Evolutionary conservation across 2,329 filamentous ascomycete species (phyloP).

Genomic region (Diaporthe vexans): DNA sequence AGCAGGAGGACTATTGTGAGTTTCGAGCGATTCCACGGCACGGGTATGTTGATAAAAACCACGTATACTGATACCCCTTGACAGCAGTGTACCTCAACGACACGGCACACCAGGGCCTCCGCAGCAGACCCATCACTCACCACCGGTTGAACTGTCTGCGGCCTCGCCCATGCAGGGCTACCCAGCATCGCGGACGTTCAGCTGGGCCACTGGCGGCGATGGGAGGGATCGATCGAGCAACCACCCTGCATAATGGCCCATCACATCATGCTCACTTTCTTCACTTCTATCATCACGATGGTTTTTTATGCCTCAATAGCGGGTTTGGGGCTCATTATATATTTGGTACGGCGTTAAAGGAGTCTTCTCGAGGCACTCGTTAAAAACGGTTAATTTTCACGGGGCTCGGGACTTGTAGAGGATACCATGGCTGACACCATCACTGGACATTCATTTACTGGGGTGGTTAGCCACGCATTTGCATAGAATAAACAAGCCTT

Average conservation of each 20-base stretch:
- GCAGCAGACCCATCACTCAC: conserved; percentile 17
- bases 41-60: background rate
- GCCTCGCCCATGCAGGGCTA: conserved; percentile 54
- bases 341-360: conserved; percentile 19
- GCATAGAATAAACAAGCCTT: conserved; percentile 1
- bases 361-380: background rate
- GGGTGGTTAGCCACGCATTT: background rate
- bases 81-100: conserved; percentile 40
- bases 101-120: conserved; percentile 29
- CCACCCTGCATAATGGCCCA: conserved; percentile 32
- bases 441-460: conserved; percentile 21
- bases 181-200: conserved; percentile 47
- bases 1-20: background rate
- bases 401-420: background rate
- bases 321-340: background rate
- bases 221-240: conserved; percentile 36
- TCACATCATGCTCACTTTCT: background rate
- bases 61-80: conserved; percentile 35
- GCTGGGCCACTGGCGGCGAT: conserved; percentile 47
- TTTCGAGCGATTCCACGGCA: background rate
- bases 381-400: background rate
- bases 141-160: conserved; percentile 54
- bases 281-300: background rate
- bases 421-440: background rate
- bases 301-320: background rate